Percentiles rank a stretch among this genome's conserved stretches.
Evolutionary conservation across 805 yeast species (phyloP).

Genomic region (Kockiozyma suomiensis): DNA sequence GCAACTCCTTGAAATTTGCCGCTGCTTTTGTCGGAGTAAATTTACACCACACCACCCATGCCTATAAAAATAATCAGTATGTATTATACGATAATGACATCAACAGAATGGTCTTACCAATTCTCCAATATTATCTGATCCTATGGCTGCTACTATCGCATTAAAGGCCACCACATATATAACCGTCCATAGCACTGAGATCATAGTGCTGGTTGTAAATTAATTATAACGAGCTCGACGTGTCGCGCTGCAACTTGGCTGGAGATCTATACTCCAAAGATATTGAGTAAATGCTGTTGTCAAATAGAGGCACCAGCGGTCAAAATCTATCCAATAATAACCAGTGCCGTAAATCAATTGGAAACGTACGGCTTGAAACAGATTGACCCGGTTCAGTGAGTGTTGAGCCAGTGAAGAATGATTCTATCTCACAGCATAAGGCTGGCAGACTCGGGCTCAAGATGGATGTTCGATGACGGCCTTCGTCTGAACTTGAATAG

Average conservation of each 20-base stretch:
- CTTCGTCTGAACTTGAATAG: not conserved
- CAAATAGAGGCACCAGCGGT: too few species aligned
- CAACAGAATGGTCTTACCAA: slow-evolving; percentile 29
- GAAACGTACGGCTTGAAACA: too few species aligned
- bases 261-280: too few species aligned
- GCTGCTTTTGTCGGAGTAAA: slow-evolving; percentile 19
- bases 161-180: slow-evolving; percentile 46
- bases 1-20: slow-evolving; percentile 40
- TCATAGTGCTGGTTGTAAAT: slow-evolving; percentile 4
- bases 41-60: slow-evolving; percentile 27
- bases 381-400: too few species aligned
- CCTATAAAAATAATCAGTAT: slow-evolving; percentile 9
- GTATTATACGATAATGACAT: not conserved
- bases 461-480: not conserved
- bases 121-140: slow-evolving; percentile 41
- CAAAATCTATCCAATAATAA: too few species aligned
- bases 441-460: not conserved
- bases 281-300: too few species aligned
- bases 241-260: too few species aligned
- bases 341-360: too few species aligned
- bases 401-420: too few species aligned
- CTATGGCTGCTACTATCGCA: slow-evolving; percentile 46
- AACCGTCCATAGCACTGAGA: slow-evolving; percentile 35
- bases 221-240: not conserved
- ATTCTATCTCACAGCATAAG: too few species aligned